Conservation (phyloP, 2,329 filamentous ascomycete species). For the Ceratocystis smalleyi region DNA sequence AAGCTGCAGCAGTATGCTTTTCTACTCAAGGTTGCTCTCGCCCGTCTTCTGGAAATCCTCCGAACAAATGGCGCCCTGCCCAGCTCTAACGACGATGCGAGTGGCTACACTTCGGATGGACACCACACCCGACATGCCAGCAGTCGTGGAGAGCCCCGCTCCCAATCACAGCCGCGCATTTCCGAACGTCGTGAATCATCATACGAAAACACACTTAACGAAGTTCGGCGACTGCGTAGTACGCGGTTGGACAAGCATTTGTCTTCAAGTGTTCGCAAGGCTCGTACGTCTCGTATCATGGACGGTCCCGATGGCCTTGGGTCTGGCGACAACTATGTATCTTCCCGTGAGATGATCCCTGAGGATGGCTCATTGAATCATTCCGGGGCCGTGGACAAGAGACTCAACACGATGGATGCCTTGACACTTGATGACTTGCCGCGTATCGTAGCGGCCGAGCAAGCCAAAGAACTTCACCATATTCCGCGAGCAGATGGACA, state of each 20-base stretch:
- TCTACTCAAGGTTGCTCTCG: conserved; percentile 77
- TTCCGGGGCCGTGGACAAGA: conserved; percentile 59
- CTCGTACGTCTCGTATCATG: conserved; percentile 80
- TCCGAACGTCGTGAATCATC: conserved; percentile 49
- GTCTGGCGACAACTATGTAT: conserved; percentile 45
- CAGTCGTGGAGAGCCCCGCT: conserved; percentile 43
- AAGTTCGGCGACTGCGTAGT: conserved; percentile 80
- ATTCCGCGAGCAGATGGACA: conserved; percentile 43
- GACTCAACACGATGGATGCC: conserved; percentile 79
- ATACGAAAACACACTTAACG: conserved; percentile 90
- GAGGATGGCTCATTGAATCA: conserved; percentile 59
- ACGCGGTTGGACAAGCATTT: conserved; percentile 88
- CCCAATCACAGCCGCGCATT: conserved; percentile 55
- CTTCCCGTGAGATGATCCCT: conserved; percentile 46
- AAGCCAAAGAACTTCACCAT: conserved; percentile 79
- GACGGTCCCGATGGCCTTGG: conserved; percentile 65
- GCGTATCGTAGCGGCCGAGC: conserved; percentile 85
- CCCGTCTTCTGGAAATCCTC: conserved; percentile 73
- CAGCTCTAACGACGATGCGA: conserved; percentile 56
- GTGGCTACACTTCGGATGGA: conserved; percentile 50
- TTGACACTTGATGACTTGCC: conserved; percentile 93
- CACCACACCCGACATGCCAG: conserved; percentile 19
- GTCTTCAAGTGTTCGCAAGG: conserved; percentile 81
- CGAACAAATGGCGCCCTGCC: conserved; percentile 69
- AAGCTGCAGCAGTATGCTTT: conserved; percentile 92